Evolutionary conservation across 768 basidiomycete genomes (phyloP), one percentile per base, ranked within the genome.

Genomic region (Artomyces pyxidatus): DNA sequence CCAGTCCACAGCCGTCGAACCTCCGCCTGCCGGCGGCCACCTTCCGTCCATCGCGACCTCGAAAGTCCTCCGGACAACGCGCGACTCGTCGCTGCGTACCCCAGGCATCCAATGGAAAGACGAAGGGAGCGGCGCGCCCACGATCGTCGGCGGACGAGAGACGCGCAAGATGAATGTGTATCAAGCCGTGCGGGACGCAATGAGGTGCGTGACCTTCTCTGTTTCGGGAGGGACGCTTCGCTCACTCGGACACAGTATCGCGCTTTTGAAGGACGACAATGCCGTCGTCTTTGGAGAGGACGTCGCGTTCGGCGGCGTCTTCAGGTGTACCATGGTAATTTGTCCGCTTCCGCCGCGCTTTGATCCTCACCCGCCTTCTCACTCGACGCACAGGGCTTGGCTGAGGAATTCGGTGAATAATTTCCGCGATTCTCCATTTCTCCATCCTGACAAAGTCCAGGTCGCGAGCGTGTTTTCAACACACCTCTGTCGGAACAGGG

Each of bases 91-190:
- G 2, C 65, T 94, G 9, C 81, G 80, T 38, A 84, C 88, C 0
- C 81, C 83, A 2, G 88, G 81, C 7, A 63, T 93, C 42, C 60
- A 56, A n/a, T 93, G 87, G 85, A 62, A 70, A 10, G 85, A 88
- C 49, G 81, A 80, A 29, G 78, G 77, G 44, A 62, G 65, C 17
- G 65, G 68, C 16, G 67, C 64, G 6, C 64, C 74, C 11, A 67
- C 68, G 29, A 72, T 79, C 32, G 68, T 84, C 12, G 87, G 80
- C 17, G 88, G 88, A 14, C 77, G 88, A 44, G 87, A 91, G 66
- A 94, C 90, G 19, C 79, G 90, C 56, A 92, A 93, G 70, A 95
- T 95, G 91, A 97, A 97, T 62, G 71, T 85, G 56, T 96, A 92
- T 65, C 93, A 96, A 63, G 88, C 94, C 1, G 78, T 97, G 12